phyloP scores from a whole-genome alignment of 2,329 filamentous ascomycete species.

The Macrophomina pseudophaseolina region DNA sequence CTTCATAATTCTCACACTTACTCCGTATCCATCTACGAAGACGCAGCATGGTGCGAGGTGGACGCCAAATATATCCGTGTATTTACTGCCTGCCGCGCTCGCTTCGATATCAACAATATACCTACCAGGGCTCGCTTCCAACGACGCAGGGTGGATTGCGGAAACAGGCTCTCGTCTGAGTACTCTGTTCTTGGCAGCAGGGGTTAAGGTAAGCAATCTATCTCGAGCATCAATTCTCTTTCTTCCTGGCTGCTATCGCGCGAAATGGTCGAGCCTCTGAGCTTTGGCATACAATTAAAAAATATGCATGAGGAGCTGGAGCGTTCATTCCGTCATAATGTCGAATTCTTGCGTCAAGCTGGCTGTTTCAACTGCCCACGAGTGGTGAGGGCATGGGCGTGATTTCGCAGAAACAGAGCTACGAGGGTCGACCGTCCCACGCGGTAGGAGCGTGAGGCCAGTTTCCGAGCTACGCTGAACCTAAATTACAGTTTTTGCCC shows the following conservation, averaged over 20 bases:
- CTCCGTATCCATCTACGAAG: constrained; percentile 52
- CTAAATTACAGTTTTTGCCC: constrained; percentile 47
- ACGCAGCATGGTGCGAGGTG: constrained; percentile 39
- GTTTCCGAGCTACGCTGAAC: constrained; percentile 12
- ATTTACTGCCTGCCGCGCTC: constrained; percentile 50
- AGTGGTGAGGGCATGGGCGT: too few relatives aligned
- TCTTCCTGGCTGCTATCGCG: neutral
- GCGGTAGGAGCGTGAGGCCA: neutral
- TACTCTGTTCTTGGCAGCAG: constrained; percentile 43
- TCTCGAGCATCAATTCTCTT: neutral
- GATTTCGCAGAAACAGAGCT: too few relatives aligned
- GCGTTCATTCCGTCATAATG: too few relatives aligned
- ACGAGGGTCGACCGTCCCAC: too few relatives aligned
- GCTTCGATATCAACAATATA: constrained; percentile 53
- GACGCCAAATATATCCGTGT: constrained; percentile 39
- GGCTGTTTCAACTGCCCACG: too few relatives aligned
- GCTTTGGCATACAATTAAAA: too few relatives aligned
- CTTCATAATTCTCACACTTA: constrained; percentile 63
- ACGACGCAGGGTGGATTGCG: constrained; percentile 33
- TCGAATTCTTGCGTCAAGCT: too few relatives aligned
- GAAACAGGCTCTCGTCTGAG: constrained; percentile 33
- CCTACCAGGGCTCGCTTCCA: constrained; percentile 35
- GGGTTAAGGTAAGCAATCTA: constrained; percentile 35
- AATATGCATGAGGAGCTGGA: too few relatives aligned
- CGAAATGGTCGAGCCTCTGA: too few relatives aligned